phyloP scores from a whole-genome alignment of 305 asterid genomes.

The Plantago coronopus region DNA sequence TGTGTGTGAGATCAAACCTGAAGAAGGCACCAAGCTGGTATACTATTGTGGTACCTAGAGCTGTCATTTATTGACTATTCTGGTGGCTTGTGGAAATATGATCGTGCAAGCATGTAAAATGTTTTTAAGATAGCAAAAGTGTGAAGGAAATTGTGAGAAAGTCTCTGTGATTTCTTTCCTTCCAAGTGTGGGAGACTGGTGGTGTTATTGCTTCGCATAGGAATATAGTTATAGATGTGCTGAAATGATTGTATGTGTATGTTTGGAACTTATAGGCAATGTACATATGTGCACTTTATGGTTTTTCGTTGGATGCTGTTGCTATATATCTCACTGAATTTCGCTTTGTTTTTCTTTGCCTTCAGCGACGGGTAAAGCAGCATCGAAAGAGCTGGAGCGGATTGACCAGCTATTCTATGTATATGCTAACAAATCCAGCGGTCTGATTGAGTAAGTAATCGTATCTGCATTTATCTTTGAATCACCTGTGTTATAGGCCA shows the following conservation, averaged over 20 bases:
- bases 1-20: too few species aligned
- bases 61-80: too few species aligned
- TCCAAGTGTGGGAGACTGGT: too few species aligned
- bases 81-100: too few species aligned
- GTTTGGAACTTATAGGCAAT: background rate
- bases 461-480: conserved; percentile 1
- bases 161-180: too few species aligned
- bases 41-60: too few species aligned
- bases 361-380: conserved; percentile 84
- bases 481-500: conserved; percentile 1
- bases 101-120: too few species aligned
- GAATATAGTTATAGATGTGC: background rate
- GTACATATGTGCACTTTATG: background rate
- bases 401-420: conserved; percentile 70
- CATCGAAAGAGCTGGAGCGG: conserved; percentile 79
- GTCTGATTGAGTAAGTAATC: conserved; percentile 65
- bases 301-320: background rate
- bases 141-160: too few species aligned
- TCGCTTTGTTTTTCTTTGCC: conserved; percentile 18
- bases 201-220: background rate
- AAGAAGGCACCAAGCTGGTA: too few species aligned
- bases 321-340: conserved; percentile 18
- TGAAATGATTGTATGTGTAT: background rate
- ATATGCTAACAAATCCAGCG: conserved; percentile 48
- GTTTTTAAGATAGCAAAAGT: too few species aligned